These are phyloP conservation scores for Puccinia brachypodii DNA, from an alignment of 1,284 basidiomycete species.

Conservation along the genomic window DNA sequence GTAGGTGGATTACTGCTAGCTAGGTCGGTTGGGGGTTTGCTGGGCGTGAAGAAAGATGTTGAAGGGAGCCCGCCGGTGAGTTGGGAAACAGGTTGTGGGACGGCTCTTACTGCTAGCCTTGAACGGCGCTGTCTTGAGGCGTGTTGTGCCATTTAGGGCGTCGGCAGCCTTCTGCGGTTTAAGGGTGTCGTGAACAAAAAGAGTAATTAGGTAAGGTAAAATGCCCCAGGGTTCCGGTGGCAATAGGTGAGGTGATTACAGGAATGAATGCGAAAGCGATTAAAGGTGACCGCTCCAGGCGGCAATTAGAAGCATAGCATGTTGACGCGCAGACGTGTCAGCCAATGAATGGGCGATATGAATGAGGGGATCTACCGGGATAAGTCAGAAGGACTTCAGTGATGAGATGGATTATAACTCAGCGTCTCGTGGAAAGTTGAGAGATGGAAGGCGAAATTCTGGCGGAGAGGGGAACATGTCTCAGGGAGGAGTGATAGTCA, in stretches of 20 bases:
- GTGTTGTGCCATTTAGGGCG: not conserved
- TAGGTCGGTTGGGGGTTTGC: not conserved
- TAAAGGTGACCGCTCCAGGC: constrained; percentile 5
- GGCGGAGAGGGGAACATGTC: not conserved
- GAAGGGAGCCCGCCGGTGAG: not conserved
- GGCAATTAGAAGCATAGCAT: not conserved
- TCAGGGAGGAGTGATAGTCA: not conserved
- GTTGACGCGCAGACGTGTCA: not conserved
- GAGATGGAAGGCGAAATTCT: too few species aligned
- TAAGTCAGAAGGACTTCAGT: not conserved
- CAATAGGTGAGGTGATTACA: not conserved
- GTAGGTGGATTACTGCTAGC: not conserved
- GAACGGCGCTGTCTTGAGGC: not conserved
- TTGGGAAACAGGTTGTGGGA: constrained; percentile 8
- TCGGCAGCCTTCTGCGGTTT: not conserved
- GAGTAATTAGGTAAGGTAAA: not conserved
- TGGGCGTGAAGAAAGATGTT: not conserved
- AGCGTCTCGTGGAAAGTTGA: not conserved
- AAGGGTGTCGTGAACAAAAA: not conserved
- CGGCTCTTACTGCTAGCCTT: not conserved
- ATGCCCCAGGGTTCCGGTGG: not conserved
- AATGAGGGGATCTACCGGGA: not conserved
- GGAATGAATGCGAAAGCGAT: not conserved
- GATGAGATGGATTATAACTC: not conserved
- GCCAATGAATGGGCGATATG: not conserved